Conservation (phyloP, 2,329 filamentous ascomycete genomes). For the Penicillium digitatum region DNA sequence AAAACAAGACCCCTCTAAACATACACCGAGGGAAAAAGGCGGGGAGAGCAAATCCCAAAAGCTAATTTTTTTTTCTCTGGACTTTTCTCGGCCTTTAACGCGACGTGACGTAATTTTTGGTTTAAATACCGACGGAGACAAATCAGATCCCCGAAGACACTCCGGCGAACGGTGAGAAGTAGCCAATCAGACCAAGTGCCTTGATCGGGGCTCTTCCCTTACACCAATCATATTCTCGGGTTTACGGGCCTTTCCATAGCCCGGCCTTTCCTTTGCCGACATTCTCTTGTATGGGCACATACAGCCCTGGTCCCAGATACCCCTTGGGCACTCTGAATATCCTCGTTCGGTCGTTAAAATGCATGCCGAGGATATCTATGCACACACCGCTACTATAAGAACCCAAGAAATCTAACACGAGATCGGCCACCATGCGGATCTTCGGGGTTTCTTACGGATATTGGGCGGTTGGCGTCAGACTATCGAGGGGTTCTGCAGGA, state of each 20-base stretch:
- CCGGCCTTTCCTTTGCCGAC: constrained; percentile 5
- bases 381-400: not conserved
- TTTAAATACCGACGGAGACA: constrained; percentile 30
- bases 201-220: not conserved
- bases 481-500: constrained; percentile 14
- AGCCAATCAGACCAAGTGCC: not conserved
- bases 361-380: constrained; percentile 3
- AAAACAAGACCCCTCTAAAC: constrained; percentile 17
- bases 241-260: too few species aligned
- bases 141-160: constrained; percentile 33
- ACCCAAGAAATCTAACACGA: not conserved
- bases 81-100: constrained; percentile 7
- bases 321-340: not conserved
- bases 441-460: constrained; percentile 22
- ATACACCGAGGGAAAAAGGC: constrained; percentile 7
- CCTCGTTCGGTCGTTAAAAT: constrained; percentile 10
- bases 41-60: constrained; percentile 8
- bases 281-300: constrained; percentile 15
- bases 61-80: constrained; percentile 9
- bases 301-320: not conserved
- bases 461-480: constrained; percentile 7
- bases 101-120: constrained; percentile 22
- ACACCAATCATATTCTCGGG: constrained; percentile 33
- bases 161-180: constrained; percentile 12
- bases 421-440: constrained; percentile 5